Percentiles rank a stretch among this genome's conserved stretches.
Evolutionary conservation across 169 alveolate species (phyloP).

Genomic region (Amoebophrya sp.): DNA sequence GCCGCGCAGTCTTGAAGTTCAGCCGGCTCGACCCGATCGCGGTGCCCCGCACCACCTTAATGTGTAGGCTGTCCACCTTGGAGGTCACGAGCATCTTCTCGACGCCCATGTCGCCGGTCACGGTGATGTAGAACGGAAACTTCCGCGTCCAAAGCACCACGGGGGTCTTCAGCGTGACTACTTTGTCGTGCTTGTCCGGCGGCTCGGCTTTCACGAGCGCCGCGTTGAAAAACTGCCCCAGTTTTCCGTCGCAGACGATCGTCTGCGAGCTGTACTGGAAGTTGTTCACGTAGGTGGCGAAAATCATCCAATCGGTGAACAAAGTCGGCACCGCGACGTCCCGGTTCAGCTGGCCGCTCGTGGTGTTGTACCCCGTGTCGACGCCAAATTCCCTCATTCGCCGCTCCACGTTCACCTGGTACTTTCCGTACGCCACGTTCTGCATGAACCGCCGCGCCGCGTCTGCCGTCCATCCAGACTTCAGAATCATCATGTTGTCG

Average conservation of each 20-base stretch:
- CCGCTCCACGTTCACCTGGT: neutral
- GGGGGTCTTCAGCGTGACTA: neutral
- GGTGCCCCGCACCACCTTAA: neutral
- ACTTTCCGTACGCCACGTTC: neutral
- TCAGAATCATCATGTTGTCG: neutral
- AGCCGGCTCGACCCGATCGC: neutral
- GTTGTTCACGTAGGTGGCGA: neutral
- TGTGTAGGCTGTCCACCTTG: neutral
- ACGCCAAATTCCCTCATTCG: neutral
- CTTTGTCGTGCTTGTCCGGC: neutral
- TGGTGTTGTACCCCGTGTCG: neutral
- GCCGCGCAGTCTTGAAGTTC: neutral
- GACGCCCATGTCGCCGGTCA: neutral
- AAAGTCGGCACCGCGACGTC: neutral
- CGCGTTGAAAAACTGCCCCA: neutral
- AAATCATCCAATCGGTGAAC: neutral
- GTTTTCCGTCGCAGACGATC: neutral
- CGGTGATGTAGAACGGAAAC: neutral
- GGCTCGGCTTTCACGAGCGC: neutral
- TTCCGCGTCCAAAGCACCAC: neutral
- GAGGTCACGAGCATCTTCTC: neutral
- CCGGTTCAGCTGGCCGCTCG: neutral
- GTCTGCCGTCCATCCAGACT: neutral
- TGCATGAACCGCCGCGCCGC: neutral
- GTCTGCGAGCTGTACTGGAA: neutral